Base-by-base conservation (phyloP, 176 grass and related monocot species). In the Aegilops tauschii region DNA sequence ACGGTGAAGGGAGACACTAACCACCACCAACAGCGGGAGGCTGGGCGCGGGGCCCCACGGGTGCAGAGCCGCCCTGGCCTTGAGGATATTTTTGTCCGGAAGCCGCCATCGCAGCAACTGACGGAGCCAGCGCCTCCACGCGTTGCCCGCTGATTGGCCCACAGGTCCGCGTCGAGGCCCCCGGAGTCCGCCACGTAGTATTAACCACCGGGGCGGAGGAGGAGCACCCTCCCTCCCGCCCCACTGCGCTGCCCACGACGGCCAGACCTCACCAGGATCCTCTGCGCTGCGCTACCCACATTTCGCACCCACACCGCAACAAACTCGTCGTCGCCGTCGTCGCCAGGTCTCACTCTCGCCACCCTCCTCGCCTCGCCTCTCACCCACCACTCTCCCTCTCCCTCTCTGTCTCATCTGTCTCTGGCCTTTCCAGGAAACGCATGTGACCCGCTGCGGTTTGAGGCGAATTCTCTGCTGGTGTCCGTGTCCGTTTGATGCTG, bases 41-140 rank as follows among this genome's bases (percentile, higher is more conserved):
- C 59, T 35, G 72, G 8, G 11, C 8, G 28, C 9, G 1, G 18
- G 71, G 37, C 29, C 61, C 73, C 42, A 28, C 30, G 13, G 1
- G 36, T 30, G 68, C 29, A 0, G 23, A 29, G 34, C 83, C 83
- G 18, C 44, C 72, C 25, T 65, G 71, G 20, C 28, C 71, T 8
- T 5, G 84, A 34, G 28, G 89, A 84, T 84, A 87, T 84, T 87
- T 90, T 87, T 91, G 89, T 84, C 85, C 81, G 68, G 63, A 87
- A 80, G 61, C 61, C 81, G 44, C 58, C 76, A 67, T 73, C 28
- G 58, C 61, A 75, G 18, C 76, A 85, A 88, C 69, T 77, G 42
- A 91, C 89, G 85, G 89, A 80, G 69, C 44, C 44, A 17, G 21
- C 17, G 7, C 3, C 62, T 9, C 81, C 85, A 88, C 89, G 89